These are phyloP conservation scores for Gossypium gossypioides DNA, from an alignment of 441 rosid species.

Conservation along the genomic window DNA sequence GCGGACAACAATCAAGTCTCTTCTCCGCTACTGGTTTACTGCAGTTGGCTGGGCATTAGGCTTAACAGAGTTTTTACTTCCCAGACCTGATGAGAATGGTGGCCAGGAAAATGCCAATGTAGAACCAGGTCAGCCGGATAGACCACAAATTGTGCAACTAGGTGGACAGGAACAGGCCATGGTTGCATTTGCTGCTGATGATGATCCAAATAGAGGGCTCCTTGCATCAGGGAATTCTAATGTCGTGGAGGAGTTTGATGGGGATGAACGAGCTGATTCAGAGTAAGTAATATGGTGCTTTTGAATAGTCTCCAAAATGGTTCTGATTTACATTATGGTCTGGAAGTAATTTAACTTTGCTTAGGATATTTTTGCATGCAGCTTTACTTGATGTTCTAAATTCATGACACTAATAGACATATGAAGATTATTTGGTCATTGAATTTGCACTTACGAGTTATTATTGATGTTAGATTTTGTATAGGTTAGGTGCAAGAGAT, in stretches of 20 bases:
- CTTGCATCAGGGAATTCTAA: slow-evolving; percentile 30
- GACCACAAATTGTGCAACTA: slow-evolving; percentile 40
- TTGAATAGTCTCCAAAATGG: background rate
- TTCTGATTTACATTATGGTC: background rate
- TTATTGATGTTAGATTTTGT: background rate
- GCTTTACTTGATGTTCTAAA: background rate
- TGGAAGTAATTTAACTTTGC: background rate
- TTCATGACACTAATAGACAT: background rate
- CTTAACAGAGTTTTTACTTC: slow-evolving; percentile 70
- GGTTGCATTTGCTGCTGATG: slow-evolving; percentile 41
- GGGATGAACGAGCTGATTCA: slow-evolving; percentile 71
- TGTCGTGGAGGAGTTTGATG: slow-evolving; percentile 50
- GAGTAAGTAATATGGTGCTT: slow-evolving; percentile 41
- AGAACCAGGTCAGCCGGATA: slow-evolving; percentile 70
- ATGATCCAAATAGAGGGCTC: slow-evolving; percentile 38
- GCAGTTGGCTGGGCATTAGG: slow-evolving; percentile 94
- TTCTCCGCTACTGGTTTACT: slow-evolving; percentile 80
- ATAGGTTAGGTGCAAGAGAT: background rate
- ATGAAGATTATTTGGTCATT: background rate
- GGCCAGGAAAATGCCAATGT: slow-evolving; percentile 66
- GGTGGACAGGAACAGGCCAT: slow-evolving; percentile 63
- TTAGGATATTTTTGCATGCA: background rate
- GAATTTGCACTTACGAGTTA: background rate
- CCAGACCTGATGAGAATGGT: slow-evolving; percentile 61
- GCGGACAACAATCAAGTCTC: slow-evolving; percentile 80